These are phyloP conservation scores for Tremellales sp. DNA, from an alignment of 1,284 basidiomycete genomes.

Conservation along the genomic window DNA sequence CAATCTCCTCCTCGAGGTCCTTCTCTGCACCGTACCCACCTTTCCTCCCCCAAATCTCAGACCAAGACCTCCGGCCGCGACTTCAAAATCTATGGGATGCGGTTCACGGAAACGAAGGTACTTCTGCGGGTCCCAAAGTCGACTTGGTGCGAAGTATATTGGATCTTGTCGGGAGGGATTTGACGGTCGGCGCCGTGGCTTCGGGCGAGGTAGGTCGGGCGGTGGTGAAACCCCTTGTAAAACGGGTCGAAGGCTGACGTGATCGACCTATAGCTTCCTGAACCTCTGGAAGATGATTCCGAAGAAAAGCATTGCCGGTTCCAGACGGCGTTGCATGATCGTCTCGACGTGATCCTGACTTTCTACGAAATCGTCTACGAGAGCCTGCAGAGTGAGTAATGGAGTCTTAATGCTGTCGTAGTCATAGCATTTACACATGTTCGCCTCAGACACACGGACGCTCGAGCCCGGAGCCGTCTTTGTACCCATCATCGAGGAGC, in stretches of 20 bases:
- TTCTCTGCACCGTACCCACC: not conserved
- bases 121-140: slow-evolving; percentile 8
- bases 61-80: slow-evolving; percentile 4
- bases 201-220: slow-evolving; percentile 23
- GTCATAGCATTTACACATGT: not conserved
- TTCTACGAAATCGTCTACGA: slow-evolving; percentile 34
- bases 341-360: slow-evolving; percentile 39
- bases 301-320: slow-evolving; percentile 19
- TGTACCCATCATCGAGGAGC: slow-evolving; percentile 43
- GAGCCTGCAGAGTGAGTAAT: slow-evolving; percentile 18
- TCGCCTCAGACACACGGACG: slow-evolving; percentile 13
- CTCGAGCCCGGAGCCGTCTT: slow-evolving; percentile 43
- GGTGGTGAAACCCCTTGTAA: not conserved
- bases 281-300: slow-evolving; percentile 20
- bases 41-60: slow-evolving; percentile 5
- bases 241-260: not conserved
- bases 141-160: slow-evolving; percentile 31
- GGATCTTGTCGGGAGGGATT: slow-evolving; percentile 38
- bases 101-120: not conserved
- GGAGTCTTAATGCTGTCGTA: not conserved
- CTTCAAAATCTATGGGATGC: slow-evolving; percentile 18
- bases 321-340: slow-evolving; percentile 29
- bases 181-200: slow-evolving; percentile 27
- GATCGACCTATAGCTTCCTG: slow-evolving; percentile 16
- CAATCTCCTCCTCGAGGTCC: not conserved